Percentiles rank a stretch among this genome's conserved stretches.
Evolutionary conservation across 2,329 filamentous ascomycete genomes (phyloP).

Genomic region (Diplodia corticola): DNA sequence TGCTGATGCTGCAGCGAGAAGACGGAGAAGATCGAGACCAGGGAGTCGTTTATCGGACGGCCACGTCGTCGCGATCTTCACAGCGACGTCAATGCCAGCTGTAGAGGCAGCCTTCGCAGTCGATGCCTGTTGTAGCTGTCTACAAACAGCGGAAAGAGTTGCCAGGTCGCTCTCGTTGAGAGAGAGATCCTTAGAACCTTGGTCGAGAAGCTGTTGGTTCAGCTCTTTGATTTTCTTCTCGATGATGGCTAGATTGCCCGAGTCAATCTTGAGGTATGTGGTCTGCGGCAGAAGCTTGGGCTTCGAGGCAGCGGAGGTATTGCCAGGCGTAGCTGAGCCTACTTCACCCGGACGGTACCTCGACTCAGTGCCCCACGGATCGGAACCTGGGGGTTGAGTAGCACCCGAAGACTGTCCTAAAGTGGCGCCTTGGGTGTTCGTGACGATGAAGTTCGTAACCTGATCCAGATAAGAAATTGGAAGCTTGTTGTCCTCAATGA

Average conservation of each 20-base stretch:
- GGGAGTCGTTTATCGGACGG: constrained; percentile 77
- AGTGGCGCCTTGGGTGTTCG: constrained; percentile 84
- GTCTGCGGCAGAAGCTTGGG: constrained; percentile 73
- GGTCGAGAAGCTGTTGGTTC: constrained; percentile 70
- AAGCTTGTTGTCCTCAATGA: constrained; percentile 84
- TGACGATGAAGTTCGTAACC: constrained; percentile 87
- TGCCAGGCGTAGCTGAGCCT: constrained; percentile 40
- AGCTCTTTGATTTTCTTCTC: constrained; percentile 74
- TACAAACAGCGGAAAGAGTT: constrained; percentile 61
- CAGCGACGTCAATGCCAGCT: constrained; percentile 62
- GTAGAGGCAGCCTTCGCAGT: constrained; percentile 29
- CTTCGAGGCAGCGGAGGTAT: constrained; percentile 37
- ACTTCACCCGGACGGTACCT: constrained; percentile 75
- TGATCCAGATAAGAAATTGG: constrained; percentile 86
- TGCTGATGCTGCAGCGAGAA: constrained; percentile 69
- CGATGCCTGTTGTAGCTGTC: constrained; percentile 58
- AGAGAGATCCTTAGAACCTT: constrained; percentile 70
- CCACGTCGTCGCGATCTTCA: constrained; percentile 77
- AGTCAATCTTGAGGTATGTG: constrained; percentile 74
- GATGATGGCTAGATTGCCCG: constrained; percentile 69
- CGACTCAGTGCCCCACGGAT: constrained; percentile 76
- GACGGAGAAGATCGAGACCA: constrained; percentile 82
- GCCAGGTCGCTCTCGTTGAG: constrained; percentile 72
- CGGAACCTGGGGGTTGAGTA: constrained; percentile 54
- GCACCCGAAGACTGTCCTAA: constrained; percentile 62